Evolutionary conservation across 345 rosid genomes (phyloP).

Genomic region (Linum usitatissimum): DNA sequence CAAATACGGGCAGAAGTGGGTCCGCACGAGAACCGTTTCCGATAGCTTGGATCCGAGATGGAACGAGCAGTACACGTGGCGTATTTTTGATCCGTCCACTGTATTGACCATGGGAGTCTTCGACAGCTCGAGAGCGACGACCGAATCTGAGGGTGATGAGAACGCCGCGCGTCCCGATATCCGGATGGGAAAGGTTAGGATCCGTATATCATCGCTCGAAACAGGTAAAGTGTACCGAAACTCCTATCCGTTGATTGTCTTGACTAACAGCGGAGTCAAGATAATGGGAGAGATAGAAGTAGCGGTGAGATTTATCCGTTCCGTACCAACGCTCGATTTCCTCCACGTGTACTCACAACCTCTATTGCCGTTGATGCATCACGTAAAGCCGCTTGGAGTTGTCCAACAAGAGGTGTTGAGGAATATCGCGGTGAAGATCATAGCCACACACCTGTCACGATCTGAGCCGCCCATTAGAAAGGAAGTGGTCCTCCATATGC

Average conservation of each 20-base stretch:
- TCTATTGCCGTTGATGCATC: constrained; percentile 67
- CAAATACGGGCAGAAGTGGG: constrained; percentile 81
- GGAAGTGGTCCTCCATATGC: constrained; percentile 63
- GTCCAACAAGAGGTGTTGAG: constrained; percentile 47
- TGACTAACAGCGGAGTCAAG: constrained; percentile 45
- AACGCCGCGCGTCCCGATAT: constrained; percentile 49
- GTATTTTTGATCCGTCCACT: constrained; percentile 79
- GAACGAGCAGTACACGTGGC: constrained; percentile 94
- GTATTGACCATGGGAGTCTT: constrained; percentile 68
- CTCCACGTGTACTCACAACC: constrained; percentile 81
- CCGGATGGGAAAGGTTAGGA: constrained; percentile 58
- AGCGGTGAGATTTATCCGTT: constrained; percentile 60
- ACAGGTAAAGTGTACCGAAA: constrained; percentile 57
- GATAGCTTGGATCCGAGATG: constrained; percentile 71
- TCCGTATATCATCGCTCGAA: constrained; percentile 63
- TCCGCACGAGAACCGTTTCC: constrained; percentile 69
- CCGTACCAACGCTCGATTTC: constrained; percentile 56
- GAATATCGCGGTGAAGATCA: constrained; percentile 37
- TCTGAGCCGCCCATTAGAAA: constrained; percentile 66
- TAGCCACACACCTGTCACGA: constrained; percentile 51
- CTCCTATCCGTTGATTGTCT: constrained; percentile 46
- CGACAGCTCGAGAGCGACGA: constrained; percentile 51
- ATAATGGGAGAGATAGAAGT: constrained; percentile 70
- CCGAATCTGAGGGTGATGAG: constrained; percentile 28
- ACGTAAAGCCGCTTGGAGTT: constrained; percentile 52